phyloP scores from a whole-genome alignment of 768 basidiomycete genomes.

The Suillus subaureus region DNA sequence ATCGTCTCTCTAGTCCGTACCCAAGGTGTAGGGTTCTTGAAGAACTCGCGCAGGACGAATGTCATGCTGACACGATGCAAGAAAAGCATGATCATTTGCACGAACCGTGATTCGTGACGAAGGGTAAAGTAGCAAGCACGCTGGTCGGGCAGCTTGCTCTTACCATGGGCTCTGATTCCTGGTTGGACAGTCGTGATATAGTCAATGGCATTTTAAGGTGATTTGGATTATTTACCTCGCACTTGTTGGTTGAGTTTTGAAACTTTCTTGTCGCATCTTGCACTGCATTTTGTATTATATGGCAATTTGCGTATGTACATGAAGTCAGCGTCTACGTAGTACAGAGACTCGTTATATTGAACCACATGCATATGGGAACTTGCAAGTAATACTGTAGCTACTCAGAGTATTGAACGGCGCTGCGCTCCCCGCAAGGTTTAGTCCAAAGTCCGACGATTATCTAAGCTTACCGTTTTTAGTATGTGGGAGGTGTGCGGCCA shows the following conservation, averaged over 20 bases:
- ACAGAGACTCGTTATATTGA: not conserved
- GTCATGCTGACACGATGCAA: slow-evolving; percentile 85
- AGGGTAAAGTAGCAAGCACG: slow-evolving; percentile 18
- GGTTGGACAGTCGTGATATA: slow-evolving; percentile 18
- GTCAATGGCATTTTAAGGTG: not conserved
- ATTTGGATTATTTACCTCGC: not conserved
- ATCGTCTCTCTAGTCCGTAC: slow-evolving; percentile 72
- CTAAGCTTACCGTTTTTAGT: no score
- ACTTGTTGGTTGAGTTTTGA: not conserved
- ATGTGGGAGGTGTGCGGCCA: no score
- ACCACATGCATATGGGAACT: not conserved
- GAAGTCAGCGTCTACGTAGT: not conserved
- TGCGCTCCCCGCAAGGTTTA: no score
- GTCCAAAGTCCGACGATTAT: no score
- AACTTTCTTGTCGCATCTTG: not conserved
- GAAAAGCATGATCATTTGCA: slow-evolving; percentile 70
- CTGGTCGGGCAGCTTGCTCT: slow-evolving; percentile 29
- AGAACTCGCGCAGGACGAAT: slow-evolving; percentile 67
- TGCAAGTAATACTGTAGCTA: no score
- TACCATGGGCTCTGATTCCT: slow-evolving; percentile 13
- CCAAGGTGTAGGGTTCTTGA: slow-evolving; percentile 61
- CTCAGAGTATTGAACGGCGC: not conserved
- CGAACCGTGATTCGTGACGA: slow-evolving; percentile 39
- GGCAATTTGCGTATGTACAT: not conserved
- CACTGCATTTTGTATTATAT: not conserved